These are phyloP conservation scores for Neodidymelliopsis sp. DNA, from an alignment of 2,329 filamentous ascomycete genomes.

Conservation along the genomic window DNA sequence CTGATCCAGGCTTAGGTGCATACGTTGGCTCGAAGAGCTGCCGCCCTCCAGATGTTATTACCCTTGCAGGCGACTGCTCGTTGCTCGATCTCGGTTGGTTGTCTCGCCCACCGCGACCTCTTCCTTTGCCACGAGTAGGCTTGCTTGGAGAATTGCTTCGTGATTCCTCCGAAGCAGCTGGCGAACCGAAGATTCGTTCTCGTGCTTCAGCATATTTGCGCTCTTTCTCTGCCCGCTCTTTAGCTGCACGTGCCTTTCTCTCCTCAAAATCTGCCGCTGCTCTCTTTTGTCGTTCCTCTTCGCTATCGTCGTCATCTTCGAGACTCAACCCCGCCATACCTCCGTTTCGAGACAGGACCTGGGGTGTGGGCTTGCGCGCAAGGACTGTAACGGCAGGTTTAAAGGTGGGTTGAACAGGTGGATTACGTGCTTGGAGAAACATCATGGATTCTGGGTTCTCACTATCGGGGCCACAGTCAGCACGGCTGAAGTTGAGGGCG, in stretches of 20 bases:
- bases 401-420: conserved; percentile 74
- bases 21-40: conserved; percentile 83
- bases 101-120: conserved; percentile 48
- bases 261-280: conserved; percentile 76
- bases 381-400: conserved; percentile 85
- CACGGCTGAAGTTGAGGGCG: neutral
- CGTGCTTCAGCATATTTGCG: conserved; percentile 87
- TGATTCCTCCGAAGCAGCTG: conserved; percentile 45
- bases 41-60: conserved; percentile 48
- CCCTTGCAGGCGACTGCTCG: conserved; percentile 45
- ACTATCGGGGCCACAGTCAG: conserved; percentile 53
- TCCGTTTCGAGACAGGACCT: conserved; percentile 66
- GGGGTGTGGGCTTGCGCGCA: conserved; percentile 76
- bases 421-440: conserved; percentile 72
- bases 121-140: conserved; percentile 45
- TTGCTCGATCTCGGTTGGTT: conserved; percentile 48
- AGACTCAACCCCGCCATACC: conserved; percentile 56
- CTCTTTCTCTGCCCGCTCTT: conserved; percentile 87
- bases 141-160: conserved; percentile 46
- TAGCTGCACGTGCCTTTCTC: conserved; percentile 77
- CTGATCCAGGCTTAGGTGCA: conserved; percentile 67
- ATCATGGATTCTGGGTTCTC: conserved; percentile 78
- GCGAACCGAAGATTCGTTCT: conserved; percentile 82
- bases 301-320: conserved; percentile 67
- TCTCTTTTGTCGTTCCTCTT: conserved; percentile 67